Conservation (phyloP, 345 rosid genomes). For the Linum usitatissimum region DNA sequence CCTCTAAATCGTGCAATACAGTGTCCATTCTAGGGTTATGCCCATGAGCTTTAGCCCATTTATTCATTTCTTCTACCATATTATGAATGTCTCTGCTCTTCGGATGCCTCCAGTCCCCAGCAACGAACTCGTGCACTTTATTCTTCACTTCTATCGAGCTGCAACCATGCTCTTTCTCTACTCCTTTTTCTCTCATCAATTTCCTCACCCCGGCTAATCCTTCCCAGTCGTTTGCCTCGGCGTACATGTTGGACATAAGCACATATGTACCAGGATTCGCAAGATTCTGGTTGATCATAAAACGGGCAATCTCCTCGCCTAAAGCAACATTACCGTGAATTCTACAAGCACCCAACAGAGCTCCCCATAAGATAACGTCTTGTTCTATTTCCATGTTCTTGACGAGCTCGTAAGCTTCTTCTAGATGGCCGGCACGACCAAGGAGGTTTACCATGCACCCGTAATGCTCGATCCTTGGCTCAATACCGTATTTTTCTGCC, state of each 20-base stretch:
- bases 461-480: constrained; percentile 54
- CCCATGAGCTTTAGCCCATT: not conserved
- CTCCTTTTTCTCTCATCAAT: constrained; percentile 51
- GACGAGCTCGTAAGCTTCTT: constrained; percentile 52
- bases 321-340: constrained; percentile 49
- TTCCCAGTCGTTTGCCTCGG: constrained; percentile 55
- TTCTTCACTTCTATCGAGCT: constrained; percentile 70
- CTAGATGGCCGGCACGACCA: constrained; percentile 54
- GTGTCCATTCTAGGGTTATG: not conserved
- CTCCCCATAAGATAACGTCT: constrained; percentile 53
- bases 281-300: constrained; percentile 50
- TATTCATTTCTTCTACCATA: not conserved
- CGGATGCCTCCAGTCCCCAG: constrained; percentile 29
- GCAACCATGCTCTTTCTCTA: constrained; percentile 64
- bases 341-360: constrained; percentile 64
- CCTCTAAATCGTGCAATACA: not conserved
- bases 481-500: constrained; percentile 41
- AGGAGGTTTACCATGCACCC: constrained; percentile 65
- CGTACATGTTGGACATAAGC: constrained; percentile 57
- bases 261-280: constrained; percentile 52
- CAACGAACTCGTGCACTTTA: constrained; percentile 45
- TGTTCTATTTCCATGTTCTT: constrained; percentile 52
- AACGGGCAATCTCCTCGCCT: constrained; percentile 48
- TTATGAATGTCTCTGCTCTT: not conserved
- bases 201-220: constrained; percentile 44